phyloP scores from a whole-genome alignment of 1,284 basidiomycete genomes.

The Apiotrichum porosum region DNA sequence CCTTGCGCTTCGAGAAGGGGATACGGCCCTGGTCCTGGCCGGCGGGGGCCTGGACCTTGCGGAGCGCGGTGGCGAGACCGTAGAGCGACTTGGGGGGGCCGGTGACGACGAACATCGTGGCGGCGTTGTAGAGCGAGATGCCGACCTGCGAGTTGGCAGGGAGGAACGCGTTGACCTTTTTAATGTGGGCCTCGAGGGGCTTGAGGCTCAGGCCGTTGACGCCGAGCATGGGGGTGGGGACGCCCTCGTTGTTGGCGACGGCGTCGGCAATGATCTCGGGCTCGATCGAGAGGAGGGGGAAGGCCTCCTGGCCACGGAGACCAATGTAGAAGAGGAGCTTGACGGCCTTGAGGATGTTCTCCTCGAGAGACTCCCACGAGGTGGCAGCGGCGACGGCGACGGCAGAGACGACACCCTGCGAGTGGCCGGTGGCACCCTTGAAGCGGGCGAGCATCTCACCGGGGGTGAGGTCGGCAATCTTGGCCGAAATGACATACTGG shows the following conservation, averaged over 20 bases:
- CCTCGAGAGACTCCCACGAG: constrained; percentile 65
- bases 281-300: constrained; percentile 89
- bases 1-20: constrained; percentile 90
- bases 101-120: constrained; percentile 86
- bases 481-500: constrained; percentile 81
- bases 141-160: constrained; percentile 70
- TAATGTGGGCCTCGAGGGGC: constrained; percentile 75
- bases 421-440: constrained; percentile 89
- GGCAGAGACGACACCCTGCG: constrained; percentile 92
- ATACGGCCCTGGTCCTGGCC: constrained; percentile 90
- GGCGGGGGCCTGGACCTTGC: constrained; percentile 80
- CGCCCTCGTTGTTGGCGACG: constrained; percentile 86
- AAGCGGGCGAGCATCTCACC: constrained; percentile 72
- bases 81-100: constrained; percentile 88
- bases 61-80: constrained; percentile 82
- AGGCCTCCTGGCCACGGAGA: constrained; percentile 85
- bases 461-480: constrained; percentile 68
- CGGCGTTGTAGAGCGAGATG: constrained; percentile 88
- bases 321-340: constrained; percentile 92
- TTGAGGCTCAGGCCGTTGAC: constrained; percentile 76
- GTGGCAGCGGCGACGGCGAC: constrained; percentile 77
- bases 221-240: constrained; percentile 88
- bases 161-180: constrained; percentile 83
- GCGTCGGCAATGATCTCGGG: constrained; percentile 82
- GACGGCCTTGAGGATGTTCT: constrained; percentile 76